Percentiles rank a stretch among this genome's conserved stretches.
Evolutionary conservation across 2,329 filamentous ascomycete genomes (phyloP).

Genomic region (Elsinoe batatas): DNA sequence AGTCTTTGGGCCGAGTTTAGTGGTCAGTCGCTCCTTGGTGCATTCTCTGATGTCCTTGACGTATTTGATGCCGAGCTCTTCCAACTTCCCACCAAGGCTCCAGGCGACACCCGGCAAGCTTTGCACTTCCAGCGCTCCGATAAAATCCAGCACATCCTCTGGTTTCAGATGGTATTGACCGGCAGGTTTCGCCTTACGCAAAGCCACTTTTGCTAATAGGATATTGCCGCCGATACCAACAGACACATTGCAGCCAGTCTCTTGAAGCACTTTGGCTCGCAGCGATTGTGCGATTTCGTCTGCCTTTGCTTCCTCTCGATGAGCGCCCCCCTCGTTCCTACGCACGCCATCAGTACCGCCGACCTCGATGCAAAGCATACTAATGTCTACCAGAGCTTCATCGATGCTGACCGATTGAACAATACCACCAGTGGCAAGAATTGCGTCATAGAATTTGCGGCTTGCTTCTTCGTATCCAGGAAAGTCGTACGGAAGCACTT

Average conservation of each 20-base stretch:
- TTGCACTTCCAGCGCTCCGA: constrained; percentile 68
- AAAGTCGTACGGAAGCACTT: constrained; percentile 92
- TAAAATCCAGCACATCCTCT: constrained; percentile 64
- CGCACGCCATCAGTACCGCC: constrained; percentile 57
- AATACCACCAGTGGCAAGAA: constrained; percentile 66
- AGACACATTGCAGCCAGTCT: constrained; percentile 78
- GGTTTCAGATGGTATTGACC: constrained; percentile 84
- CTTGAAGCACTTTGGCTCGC: constrained; percentile 58
- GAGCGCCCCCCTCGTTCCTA: constrained; percentile 57
- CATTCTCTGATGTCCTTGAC: constrained; percentile 75
- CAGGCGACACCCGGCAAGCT: constrained; percentile 86
- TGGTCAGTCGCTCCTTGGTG: constrained; percentile 64
- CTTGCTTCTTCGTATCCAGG: constrained; percentile 90
- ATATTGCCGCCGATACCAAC: constrained; percentile 90
- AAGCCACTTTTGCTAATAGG: constrained; percentile 77
- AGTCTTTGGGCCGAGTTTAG: constrained; percentile 77
- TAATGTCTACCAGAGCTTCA: constrained; percentile 82
- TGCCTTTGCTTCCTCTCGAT: constrained; percentile 69
- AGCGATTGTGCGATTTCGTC: constrained; percentile 60
- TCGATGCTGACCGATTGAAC: constrained; percentile 97
- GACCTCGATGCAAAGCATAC: constrained; percentile 54
- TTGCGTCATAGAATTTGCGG: constrained; percentile 72
- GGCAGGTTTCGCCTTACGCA: constrained; percentile 87
- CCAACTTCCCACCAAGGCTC: constrained; percentile 77
- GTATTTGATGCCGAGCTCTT: constrained; percentile 70